Percentiles rank a stretch among this genome's conserved stretches.
Evolutionary conservation across 2,329 filamentous ascomycete genomes (phyloP).

Genomic region (Phoma sp.): DNA sequence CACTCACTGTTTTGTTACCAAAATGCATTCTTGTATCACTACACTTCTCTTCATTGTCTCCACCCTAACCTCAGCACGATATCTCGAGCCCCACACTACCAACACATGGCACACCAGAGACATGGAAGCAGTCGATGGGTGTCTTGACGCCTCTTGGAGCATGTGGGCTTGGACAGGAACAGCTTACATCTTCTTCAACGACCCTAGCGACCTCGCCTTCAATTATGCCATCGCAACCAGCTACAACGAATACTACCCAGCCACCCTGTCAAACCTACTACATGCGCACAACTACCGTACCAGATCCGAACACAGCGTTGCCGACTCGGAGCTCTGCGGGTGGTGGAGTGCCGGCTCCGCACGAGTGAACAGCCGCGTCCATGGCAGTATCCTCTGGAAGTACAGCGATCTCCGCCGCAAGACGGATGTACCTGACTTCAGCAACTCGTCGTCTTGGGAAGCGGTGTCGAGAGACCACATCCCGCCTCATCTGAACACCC

Average conservation of each 20-base stretch:
- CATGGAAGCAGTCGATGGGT: not conserved
- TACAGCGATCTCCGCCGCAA: not conserved
- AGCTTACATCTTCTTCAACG: conserved; percentile 1
- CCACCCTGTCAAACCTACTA: not conserved
- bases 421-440: not conserved
- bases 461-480: not conserved
- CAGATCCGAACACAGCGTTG: not conserved
- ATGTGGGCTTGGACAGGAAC: not conserved
- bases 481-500: not conserved
- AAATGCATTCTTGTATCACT: conserved; percentile 9
- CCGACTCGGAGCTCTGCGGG: not conserved
- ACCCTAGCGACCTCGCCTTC: not conserved
- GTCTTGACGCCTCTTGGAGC: not conserved
- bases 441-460: not conserved
- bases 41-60: conserved; percentile 3
- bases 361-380: not conserved
- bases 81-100: not conserved
- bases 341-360: not conserved
- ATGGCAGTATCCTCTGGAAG: conserved; percentile 2
- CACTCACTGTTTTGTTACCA: conserved; percentile 6
- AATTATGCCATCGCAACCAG: conserved; percentile 2
- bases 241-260: conserved; percentile 7
- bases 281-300: not conserved
- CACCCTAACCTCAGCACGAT: not conserved
- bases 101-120: not conserved